phyloP scores from a whole-genome alignment of 371 early-diverging fungal species.

The Apophysomyces elegans region DNA sequence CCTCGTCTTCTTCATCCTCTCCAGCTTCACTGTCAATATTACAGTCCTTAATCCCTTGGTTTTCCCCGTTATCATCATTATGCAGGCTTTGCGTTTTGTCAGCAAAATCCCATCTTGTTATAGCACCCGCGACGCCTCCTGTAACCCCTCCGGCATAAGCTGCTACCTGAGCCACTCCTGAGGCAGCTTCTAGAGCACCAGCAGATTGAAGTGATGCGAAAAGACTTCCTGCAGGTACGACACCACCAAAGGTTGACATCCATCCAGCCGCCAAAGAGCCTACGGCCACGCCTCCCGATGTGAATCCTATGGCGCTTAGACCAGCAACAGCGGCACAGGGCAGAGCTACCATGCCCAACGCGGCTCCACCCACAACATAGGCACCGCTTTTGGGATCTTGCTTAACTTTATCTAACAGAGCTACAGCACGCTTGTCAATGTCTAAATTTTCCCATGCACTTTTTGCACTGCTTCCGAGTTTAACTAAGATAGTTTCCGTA shows the following conservation, averaged over 20 bases:
- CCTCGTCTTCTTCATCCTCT: too few species aligned
- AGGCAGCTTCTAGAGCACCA: not conserved
- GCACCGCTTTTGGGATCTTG: not conserved
- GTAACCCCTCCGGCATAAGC: too few species aligned
- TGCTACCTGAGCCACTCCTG: not conserved
- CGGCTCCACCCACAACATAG: not conserved
- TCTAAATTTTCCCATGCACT: too few species aligned
- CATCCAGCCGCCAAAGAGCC: not conserved
- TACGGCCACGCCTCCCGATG: not conserved
- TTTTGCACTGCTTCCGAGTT: too few species aligned
- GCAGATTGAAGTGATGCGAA: not conserved
- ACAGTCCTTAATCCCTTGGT: too few species aligned
- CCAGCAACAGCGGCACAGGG: not conserved
- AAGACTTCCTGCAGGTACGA: not conserved
- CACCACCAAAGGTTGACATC: not conserved
- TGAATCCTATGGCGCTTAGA: not conserved
- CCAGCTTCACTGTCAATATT: too few species aligned
- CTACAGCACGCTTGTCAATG: not conserved
- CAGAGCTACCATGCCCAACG: not conserved
- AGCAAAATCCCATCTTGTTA: too few species aligned
- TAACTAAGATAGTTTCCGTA: too few species aligned
- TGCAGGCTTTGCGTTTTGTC: too few species aligned
- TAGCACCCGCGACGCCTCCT: not conserved
- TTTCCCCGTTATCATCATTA: too few species aligned
- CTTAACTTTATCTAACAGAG: not conserved